These are phyloP conservation scores for Podaxis mareebaensis DNA, from an alignment of 768 basidiomycete genomes.

Conservation along the genomic window DNA sequence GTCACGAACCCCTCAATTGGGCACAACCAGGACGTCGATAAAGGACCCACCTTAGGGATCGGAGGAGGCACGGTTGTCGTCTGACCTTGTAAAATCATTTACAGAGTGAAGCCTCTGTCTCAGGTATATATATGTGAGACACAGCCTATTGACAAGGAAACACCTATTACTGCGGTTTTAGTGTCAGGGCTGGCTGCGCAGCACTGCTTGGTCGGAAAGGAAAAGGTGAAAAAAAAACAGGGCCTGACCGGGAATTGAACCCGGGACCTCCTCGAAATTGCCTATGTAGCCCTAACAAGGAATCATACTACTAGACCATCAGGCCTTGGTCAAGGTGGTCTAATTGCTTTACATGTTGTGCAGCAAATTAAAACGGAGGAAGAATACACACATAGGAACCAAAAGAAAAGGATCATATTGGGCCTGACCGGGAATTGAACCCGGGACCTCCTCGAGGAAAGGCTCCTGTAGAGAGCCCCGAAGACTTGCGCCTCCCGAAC, in stretches of 20 bases:
- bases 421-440: conserved; percentile 73
- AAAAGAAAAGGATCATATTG: neutral
- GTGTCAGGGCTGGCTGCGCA: neutral
- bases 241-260: conserved; percentile 85
- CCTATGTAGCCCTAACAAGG: conserved; percentile 49
- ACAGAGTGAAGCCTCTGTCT: neutral
- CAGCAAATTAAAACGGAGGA: neutral
- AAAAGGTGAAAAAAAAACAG: conserved; percentile 14
- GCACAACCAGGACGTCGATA: neutral
- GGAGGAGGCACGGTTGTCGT: neutral
- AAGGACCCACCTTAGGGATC: neutral
- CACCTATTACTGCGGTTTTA: too few species aligned
- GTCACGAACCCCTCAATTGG: neutral
- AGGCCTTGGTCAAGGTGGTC: neutral
- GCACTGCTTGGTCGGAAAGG: neutral
- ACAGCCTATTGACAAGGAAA: neutral
- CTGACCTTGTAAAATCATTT: conserved; percentile 16
- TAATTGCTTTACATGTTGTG: neutral
- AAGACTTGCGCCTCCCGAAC: conserved; percentile 40
- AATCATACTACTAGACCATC: conserved; percentile 60
- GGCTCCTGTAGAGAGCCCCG: conserved; percentile 15
- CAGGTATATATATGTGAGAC: conserved; percentile 1
- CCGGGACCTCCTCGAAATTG: conserved; percentile 74
- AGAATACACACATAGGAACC: neutral
- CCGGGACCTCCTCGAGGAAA: conserved; percentile 68